These are phyloP conservation scores for Santalum album DNA, from an alignment of 164 flowering plant species.

Conservation along the genomic window DNA sequence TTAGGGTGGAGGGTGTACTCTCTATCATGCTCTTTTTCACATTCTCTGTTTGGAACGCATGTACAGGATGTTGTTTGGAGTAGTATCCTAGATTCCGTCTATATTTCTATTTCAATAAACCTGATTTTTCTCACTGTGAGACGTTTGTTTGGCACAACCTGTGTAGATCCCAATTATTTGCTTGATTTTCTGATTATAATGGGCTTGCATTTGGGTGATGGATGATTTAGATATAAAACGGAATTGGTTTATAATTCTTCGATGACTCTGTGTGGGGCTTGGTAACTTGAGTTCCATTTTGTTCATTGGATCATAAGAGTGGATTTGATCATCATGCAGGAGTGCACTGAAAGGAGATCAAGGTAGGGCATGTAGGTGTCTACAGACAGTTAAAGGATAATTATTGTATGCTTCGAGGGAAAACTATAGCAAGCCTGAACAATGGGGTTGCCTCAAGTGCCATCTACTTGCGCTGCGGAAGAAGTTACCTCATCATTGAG, in stretches of 20 bases:
- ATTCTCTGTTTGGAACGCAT: too few relatives aligned
- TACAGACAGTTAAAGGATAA: neutral
- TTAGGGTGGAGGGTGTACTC: too few relatives aligned
- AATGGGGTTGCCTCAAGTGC: neutral
- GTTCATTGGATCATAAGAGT: too few relatives aligned
- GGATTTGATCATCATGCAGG: too few relatives aligned
- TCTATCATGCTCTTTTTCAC: too few relatives aligned
- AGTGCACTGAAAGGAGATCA: neutral
- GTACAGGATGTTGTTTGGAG: too few relatives aligned
- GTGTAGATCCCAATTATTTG: neutral
- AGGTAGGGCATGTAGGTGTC: neutral
- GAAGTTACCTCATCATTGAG: conserved; percentile 5
- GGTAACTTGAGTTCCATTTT: neutral
- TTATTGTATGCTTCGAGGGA: neutral
- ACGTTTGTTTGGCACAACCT: too few relatives aligned
- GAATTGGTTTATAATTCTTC: neutral
- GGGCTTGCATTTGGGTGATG: neutral
- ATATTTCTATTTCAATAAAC: neutral
- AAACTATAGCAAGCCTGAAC: neutral
- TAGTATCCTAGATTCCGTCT: neutral
- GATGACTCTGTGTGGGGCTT: neutral
- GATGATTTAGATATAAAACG: neutral
- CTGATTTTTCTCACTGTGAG: neutral
- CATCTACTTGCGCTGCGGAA: too few relatives aligned
- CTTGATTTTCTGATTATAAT: neutral